Base-by-base conservation (phyloP, 495 filamentous ascomycete species). In the Podospora pseudoanserina region DNA sequence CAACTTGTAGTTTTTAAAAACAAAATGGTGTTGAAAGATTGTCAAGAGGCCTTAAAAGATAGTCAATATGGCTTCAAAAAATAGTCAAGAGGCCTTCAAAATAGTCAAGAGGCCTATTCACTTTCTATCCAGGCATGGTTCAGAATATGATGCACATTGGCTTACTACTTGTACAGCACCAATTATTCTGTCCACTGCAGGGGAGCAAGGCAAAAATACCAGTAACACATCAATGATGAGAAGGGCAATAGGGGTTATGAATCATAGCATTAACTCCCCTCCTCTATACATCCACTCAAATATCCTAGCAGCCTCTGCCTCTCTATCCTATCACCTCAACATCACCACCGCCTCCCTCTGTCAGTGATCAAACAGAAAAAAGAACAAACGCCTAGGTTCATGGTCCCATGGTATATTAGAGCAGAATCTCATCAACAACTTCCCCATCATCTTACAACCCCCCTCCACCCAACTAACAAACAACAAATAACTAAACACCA, bases 371-470 rank as follows among this genome's bases (percentile, higher is more conserved):
- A 58, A 58, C 23, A 7, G 5, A 20, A 26, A 58, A 58, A 58
- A 26, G n/a, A 49, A 49, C n/a, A 58, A 58, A 58, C 55, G 55
- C 55, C 55, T 20, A 58, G 23, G 23, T 19, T 58, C 19, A 20
- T 26, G 5, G 13, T 20, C 55, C 55, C 55, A 3, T 58, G 55
- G 55, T 58, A 58, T 58, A 58, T 19, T 20, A 19, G 55, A 20
- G 55, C 55, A 58, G 55, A 58, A 58, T 58, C 55, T 58, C 55
- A 20, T 58, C 55, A 58, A 26, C n/a, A 58, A 58, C 39, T 11
- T 13, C 39, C 39, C 6, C 6, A 5, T 11, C 39, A 49, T 49
- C 39, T 49, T 13, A 49, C 39, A 49, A 49, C 39, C 39, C 39
- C 15, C 39, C 15, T 1, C 39, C 39, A 49, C 56, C 56, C 56